Evolutionary conservation across 345 rosid species (phyloP), one percentile per base, ranked within the genome.

Genomic region (Cardiospermum halicacabum): DNA sequence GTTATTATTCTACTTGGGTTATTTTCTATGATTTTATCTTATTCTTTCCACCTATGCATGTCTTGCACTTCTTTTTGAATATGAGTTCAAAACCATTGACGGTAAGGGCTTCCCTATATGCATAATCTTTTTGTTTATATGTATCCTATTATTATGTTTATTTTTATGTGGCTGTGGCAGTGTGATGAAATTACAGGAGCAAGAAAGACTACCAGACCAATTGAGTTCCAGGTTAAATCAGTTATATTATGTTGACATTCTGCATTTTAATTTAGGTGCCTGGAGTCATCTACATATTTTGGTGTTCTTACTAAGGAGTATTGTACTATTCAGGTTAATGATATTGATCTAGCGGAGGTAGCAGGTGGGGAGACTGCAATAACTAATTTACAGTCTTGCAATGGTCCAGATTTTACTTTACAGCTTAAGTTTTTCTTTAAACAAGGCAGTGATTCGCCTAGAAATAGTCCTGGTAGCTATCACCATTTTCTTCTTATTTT

Each of bases 381-480:
- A 54, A 84, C 92, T 58, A 84, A 85, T 72, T 75, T 85, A 71
- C 82, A 75, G 64, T 84, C 94, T 30, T 76, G 85, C 82, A 82
- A 68, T 73, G 89, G 95, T 53, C 79, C 79, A 7, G 80, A 75
- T 12, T 90, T 84, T 74, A 64, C 72, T 31, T 45, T 87, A 40
- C 78, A 80, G 64, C 81, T 90, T 48, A 74, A 25, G 5, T 78
- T 85, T 69, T 73, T 67, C n/a, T 32, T 54, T 22, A 34, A 40
- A 25, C 71, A 43, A 39, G 78, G 60, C 25, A 58, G 60, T 37
- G 11, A 27, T 54, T 22, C 58, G 10, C 5, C 49, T 25, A 65
- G 11, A 25, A 67, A n/a, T n/a, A n/a, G 19, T 64, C 37, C 63
- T 31, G 78, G 78, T 73, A 56, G 27, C 10, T 8, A 42, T 25